phyloP scores from a whole-genome alignment of 352 stramenopile genomes.

The Phytopythium aichiense region DNA sequence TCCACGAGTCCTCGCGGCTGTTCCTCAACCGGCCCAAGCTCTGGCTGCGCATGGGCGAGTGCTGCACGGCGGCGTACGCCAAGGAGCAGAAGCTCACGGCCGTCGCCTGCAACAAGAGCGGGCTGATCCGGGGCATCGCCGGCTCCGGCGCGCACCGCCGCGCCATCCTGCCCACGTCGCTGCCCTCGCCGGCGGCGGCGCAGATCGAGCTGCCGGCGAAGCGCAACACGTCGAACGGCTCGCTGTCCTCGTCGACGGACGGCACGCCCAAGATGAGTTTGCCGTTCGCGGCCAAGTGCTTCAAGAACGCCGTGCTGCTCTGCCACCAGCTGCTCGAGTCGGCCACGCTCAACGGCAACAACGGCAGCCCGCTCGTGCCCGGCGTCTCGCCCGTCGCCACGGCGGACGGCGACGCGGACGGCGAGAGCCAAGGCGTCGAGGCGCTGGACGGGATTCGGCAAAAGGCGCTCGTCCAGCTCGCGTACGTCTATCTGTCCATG shows the following conservation, averaged over 20 bases:
- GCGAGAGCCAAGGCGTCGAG: slow-evolving; percentile 34
- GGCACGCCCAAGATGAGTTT: slow-evolving; percentile 75
- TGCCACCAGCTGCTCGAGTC: slow-evolving; percentile 72
- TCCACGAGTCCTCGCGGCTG: slow-evolving; percentile 83
- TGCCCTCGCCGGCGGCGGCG: slow-evolving; percentile 50
- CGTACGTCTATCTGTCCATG: slow-evolving; percentile 90
- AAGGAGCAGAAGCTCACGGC: slow-evolving; percentile 60
- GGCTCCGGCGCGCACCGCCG: slow-evolving; percentile 77
- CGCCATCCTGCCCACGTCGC: slow-evolving; percentile 70
- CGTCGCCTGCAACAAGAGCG: slow-evolving; percentile 73
- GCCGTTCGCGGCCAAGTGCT: slow-evolving; percentile 84
- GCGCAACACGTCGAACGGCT: slow-evolving; percentile 30
- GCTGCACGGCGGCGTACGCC: slow-evolving; percentile 81
- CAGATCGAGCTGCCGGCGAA: slow-evolving; percentile 71
- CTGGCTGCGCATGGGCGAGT: slow-evolving; percentile 91
- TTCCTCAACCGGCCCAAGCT: slow-evolving; percentile 91
- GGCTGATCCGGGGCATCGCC: slow-evolving; percentile 74
- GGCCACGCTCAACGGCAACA: slow-evolving; percentile 25
- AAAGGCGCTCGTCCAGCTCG: slow-evolving; percentile 83
- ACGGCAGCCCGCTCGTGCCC: slow-evolving; percentile 3
- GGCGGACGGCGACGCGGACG: slow-evolving; percentile 16
- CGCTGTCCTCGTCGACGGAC: slow-evolving; percentile 25
- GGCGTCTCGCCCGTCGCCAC: slow-evolving; percentile 1
- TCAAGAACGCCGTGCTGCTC: slow-evolving; percentile 83
- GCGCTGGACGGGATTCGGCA: slow-evolving; percentile 71